phyloP scores from a whole-genome alignment of 768 basidiomycete species.

The Pleurotus sapidus region DNA sequence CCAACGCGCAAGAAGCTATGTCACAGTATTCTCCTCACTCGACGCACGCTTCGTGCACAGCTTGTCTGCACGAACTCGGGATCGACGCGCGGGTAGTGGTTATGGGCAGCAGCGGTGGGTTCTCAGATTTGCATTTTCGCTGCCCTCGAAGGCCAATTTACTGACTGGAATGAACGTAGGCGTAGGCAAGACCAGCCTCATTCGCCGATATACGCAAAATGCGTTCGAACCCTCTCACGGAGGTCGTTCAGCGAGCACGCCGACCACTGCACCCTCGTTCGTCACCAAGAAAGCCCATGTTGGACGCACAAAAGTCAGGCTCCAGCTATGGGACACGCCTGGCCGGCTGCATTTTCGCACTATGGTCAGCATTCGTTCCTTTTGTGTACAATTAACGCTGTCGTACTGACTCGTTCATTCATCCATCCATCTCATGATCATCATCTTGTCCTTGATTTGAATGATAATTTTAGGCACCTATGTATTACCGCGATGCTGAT shows the following conservation, averaged over 20 bases:
- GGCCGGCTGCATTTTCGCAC: slow-evolving; percentile 1
- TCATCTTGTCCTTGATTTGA: no score
- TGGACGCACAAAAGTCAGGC: not conserved
- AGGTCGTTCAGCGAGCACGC: not conserved
- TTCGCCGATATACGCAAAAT: not conserved
- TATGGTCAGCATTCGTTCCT: not conserved
- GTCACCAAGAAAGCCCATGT: slow-evolving; percentile 3
- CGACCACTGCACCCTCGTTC: slow-evolving; percentile 1
- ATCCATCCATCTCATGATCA: no score
- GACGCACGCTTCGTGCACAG: not conserved
- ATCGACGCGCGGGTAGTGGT: slow-evolving; percentile 4
- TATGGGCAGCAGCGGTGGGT: slow-evolving; percentile 3
- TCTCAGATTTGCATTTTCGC: not conserved
- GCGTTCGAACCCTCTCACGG: not conserved
- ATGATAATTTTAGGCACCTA: not conserved
- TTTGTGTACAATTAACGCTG: no score
- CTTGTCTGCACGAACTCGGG: slow-evolving; percentile 1
- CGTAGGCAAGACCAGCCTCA: slow-evolving; percentile 3
- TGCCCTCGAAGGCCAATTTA: no score
- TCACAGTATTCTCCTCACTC: not conserved
- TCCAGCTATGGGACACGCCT: slow-evolving; percentile 6
- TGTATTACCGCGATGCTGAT: slow-evolving; percentile 6
- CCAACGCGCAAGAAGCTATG: not conserved
- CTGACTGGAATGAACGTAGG: not conserved
- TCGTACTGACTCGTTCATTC: no score